phyloP scores from a whole-genome alignment of 1,139 yeast species.

The Candida gigantensis region DNA sequence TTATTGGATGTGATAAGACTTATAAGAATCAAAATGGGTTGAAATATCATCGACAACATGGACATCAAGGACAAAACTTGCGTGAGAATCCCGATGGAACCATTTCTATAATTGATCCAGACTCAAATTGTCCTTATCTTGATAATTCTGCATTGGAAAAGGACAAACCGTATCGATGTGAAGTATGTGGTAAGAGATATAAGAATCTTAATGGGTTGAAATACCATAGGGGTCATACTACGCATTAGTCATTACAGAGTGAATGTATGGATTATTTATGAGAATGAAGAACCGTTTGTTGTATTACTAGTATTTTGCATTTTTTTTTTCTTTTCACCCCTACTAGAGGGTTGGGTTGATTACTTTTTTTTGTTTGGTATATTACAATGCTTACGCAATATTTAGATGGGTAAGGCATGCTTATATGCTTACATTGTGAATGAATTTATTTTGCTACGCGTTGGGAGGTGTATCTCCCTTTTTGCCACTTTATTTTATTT shows the following conservation, averaged over 20 bases:
- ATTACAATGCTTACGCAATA: no score
- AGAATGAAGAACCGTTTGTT: slow-evolving; percentile 1
- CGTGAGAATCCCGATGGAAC: slow-evolving; percentile 94
- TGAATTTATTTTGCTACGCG: no score
- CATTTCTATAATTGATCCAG: slow-evolving; percentile 89
- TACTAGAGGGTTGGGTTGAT: no score
- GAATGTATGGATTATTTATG: slow-evolving; percentile 3
- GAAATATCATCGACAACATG: slow-evolving; percentile 93
- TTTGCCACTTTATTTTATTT: slow-evolving; percentile 3
- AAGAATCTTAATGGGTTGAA: slow-evolving; percentile 94
- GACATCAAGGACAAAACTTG: slow-evolving; percentile 93
- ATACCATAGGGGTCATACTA: slow-evolving; percentile 96
- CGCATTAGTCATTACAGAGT: slow-evolving; percentile 57
- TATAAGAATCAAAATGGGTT: slow-evolving; percentile 97
- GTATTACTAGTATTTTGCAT: no score
- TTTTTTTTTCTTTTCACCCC: no score
- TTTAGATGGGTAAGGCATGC: no score
- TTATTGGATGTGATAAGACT: slow-evolving; percentile 95
- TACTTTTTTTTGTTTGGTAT: no score
- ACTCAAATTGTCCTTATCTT: slow-evolving; percentile 84
- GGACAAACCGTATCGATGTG: slow-evolving; percentile 98
- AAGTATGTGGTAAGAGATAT: slow-evolving; percentile 96
- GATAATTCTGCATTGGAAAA: slow-evolving; percentile 94
- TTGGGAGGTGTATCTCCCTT: slow-evolving; percentile 1
- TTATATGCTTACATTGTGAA: no score